phyloP scores from a whole-genome alignment of 805 yeast species.

The Cyberlindnera galapagoensis region DNA sequence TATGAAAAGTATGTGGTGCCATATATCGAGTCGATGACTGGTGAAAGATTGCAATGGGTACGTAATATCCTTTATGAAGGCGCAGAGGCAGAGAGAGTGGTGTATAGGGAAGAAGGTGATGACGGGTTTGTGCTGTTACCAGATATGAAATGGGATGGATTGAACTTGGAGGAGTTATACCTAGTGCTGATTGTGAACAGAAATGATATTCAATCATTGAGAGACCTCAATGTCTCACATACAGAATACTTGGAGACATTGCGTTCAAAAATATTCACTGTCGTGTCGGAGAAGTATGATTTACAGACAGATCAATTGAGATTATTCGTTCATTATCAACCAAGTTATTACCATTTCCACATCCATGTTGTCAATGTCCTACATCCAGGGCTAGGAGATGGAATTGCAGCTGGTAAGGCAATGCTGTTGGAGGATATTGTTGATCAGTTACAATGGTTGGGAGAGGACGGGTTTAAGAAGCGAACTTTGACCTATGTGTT shows the following conservation, averaged over 20 bases:
- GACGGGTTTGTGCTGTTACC: slow-evolving; percentile 75
- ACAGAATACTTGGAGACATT: slow-evolving; percentile 49
- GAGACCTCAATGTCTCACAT: slow-evolving; percentile 64
- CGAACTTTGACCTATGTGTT: slow-evolving; percentile 58
- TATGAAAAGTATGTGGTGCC: slow-evolving; percentile 62
- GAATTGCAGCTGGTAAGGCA: slow-evolving; percentile 75
- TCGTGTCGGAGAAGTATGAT: slow-evolving; percentile 41
- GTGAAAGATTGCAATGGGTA: slow-evolving; percentile 85
- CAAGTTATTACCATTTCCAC: slow-evolving; percentile 94
- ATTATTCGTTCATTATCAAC: slow-evolving; percentile 87
- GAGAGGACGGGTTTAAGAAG: slow-evolving; percentile 49
- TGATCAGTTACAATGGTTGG: slow-evolving; percentile 52
- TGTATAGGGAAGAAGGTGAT: slow-evolving; percentile 38
- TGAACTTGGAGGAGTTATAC: slow-evolving; percentile 62
- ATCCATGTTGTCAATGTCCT: slow-evolving; percentile 76
- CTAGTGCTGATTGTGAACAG: slow-evolving; percentile 71
- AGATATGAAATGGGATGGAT: slow-evolving; percentile 95
- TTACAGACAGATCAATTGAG: slow-evolving; percentile 54
- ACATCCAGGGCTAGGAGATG: slow-evolving; percentile 62
- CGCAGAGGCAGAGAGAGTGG: slow-evolving; percentile 78
- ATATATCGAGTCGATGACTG: slow-evolving; percentile 68
- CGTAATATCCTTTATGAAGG: slow-evolving; percentile 74
- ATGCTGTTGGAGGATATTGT: slow-evolving; percentile 74
- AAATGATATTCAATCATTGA: slow-evolving; percentile 59
- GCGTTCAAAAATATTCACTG: slow-evolving; percentile 35